These are phyloP conservation scores for Naganishia antarctica DNA, from an alignment of 768 basidiomycete species.

Conservation along the genomic window DNA sequence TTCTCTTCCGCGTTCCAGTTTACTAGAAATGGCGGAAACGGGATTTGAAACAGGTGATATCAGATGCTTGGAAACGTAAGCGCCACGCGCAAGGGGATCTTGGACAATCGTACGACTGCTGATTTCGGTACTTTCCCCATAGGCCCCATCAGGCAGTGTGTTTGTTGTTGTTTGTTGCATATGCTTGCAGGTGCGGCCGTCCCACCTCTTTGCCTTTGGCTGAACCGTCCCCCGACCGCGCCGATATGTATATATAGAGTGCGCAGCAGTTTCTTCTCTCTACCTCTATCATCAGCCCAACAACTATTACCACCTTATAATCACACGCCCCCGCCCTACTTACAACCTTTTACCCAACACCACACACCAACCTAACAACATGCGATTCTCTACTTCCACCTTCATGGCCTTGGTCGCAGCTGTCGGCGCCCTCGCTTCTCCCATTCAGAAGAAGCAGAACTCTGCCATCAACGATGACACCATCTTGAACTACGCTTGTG, in stretches of 20 bases:
- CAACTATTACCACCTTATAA: neutral
- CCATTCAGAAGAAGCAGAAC: slow-evolving; percentile 14
- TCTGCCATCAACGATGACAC: slow-evolving; percentile 12
- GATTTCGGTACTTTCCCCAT: neutral
- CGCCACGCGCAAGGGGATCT: neutral
- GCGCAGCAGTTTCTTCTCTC: neutral
- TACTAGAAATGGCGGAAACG: no score
- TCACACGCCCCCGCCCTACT: neutral
- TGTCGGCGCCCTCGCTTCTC: slow-evolving; percentile 17
- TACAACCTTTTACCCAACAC: neutral
- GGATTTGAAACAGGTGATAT: neutral
- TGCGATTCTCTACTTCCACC: slow-evolving; percentile 22
- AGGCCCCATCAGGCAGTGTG: neutral
- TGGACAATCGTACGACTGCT: slow-evolving; percentile 18
- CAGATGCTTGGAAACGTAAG: no score
- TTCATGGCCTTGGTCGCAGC: slow-evolving; percentile 20
- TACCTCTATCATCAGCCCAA: neutral
- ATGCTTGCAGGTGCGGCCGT: neutral
- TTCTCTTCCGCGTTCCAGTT: neutral
- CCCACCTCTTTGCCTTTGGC: no score
- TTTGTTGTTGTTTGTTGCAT: slow-evolving; percentile 5
- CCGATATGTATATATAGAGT: slow-evolving; percentile 4
- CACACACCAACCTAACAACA: neutral
- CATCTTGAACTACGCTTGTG: slow-evolving; percentile 28
- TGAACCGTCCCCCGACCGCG: no score